Evolutionary conservation across 2,329 filamentous ascomycete genomes (phyloP).

Genomic region (Didymella glomerata): DNA sequence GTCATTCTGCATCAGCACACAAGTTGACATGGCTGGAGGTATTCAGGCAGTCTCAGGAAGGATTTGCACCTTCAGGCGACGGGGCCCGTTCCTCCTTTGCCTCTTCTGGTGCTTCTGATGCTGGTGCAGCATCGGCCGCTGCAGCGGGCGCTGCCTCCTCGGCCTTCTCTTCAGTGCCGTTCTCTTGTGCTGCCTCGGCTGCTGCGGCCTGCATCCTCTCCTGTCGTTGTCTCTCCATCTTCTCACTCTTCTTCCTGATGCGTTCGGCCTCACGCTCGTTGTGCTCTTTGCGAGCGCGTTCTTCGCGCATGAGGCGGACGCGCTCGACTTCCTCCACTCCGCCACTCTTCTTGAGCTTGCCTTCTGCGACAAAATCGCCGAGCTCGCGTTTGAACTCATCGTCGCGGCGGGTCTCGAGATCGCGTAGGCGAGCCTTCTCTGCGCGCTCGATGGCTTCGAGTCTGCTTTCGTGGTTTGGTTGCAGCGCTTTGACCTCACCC

Average conservation of each 20-base stretch:
- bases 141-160: slow-evolving; percentile 23
- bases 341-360: slow-evolving; percentile 93
- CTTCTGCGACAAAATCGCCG: slow-evolving; percentile 83
- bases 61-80: slow-evolving; percentile 46
- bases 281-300: slow-evolving; percentile 81
- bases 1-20: slow-evolving; percentile 35
- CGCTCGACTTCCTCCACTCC: slow-evolving; percentile 94
- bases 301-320: slow-evolving; percentile 83
- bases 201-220: slow-evolving; percentile 41
- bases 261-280: slow-evolving; percentile 63
- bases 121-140: slow-evolving; percentile 26
- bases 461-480: slow-evolving; percentile 91
- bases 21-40: slow-evolving; percentile 20
- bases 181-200: slow-evolving; percentile 31
- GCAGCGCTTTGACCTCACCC: slow-evolving; percentile 89
- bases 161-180: slow-evolving; percentile 37
- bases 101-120: slow-evolving; percentile 35
- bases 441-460: slow-evolving; percentile 97
- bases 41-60: slow-evolving; percentile 40
- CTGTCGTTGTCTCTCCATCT: slow-evolving; percentile 47
- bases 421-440: slow-evolving; percentile 87
- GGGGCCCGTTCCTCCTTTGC: slow-evolving; percentile 39
- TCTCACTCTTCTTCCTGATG: slow-evolving; percentile 56
- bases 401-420: slow-evolving; percentile 76
- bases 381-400: slow-evolving; percentile 89